Evolutionary conservation across 352 stramenopile species (phyloP).

Genomic region (Pythium phragmiticola): DNA sequence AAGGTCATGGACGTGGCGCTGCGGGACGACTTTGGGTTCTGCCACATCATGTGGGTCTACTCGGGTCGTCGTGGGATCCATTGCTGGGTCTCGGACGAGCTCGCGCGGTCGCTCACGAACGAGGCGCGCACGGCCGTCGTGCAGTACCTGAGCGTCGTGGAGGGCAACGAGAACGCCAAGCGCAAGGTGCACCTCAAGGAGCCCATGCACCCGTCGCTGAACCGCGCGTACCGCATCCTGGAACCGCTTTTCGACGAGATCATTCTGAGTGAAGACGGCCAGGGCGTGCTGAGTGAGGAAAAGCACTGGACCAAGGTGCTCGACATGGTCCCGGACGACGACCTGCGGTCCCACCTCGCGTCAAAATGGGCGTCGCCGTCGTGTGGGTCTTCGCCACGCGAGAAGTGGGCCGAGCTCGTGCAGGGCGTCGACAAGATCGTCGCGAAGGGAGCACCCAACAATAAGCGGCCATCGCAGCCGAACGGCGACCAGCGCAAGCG

Average conservation of each 20-base stretch:
- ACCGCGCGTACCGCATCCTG: conserved; percentile 91
- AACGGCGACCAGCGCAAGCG: conserved; percentile 59
- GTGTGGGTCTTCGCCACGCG: conserved; percentile 53
- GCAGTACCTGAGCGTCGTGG: conserved; percentile 95
- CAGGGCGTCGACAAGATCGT: conserved; percentile 68
- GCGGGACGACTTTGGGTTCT: conserved; percentile 98
- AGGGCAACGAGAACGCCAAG: conserved; percentile 86
- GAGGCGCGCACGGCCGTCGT: conserved; percentile 96
- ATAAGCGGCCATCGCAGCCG: conserved; percentile 36
- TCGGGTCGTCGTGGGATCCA: conserved; percentile 98
- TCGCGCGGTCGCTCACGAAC: conserved; percentile 92
- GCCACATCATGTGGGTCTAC: conserved; percentile 99
- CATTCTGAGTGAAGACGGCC: conserved; percentile 90
- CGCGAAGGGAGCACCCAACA: conserved; percentile 45
- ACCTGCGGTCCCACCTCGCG: conserved; percentile 64
- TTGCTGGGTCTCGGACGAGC: conserved; percentile 98
- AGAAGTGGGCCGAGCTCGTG: conserved; percentile 90
- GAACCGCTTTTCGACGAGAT: conserved; percentile 94
- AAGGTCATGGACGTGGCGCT: conserved; percentile 92
- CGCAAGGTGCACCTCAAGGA: conserved; percentile 90
- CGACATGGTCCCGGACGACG: conserved; percentile 91
- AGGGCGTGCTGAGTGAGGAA: conserved; percentile 87
- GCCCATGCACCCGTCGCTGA: conserved; percentile 94
- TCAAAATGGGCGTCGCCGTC: conserved; percentile 54
- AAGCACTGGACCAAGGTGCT: conserved; percentile 92